These are phyloP conservation scores for Stachybotrys elegans DNA, from an alignment of 2,329 filamentous ascomycete genomes.

Conservation along the genomic window DNA sequence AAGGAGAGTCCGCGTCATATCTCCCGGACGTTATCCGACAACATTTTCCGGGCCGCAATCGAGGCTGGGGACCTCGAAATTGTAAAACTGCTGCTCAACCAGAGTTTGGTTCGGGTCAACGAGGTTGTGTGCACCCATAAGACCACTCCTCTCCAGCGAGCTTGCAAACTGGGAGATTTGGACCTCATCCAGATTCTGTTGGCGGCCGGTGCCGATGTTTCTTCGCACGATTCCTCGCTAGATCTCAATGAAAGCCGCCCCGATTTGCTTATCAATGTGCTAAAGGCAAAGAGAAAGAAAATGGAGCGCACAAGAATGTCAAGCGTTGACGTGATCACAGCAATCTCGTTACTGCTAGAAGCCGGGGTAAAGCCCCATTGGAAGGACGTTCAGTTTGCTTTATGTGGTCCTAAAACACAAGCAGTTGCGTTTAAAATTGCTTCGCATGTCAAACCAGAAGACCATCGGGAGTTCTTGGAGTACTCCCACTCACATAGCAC, in stretches of 20 bases:
- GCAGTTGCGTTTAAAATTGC: background rate
- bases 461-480: background rate
- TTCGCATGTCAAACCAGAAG: background rate
- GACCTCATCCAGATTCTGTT: background rate
- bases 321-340: background rate
- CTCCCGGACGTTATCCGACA: background rate
- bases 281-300: background rate
- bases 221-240: too few relatives aligned
- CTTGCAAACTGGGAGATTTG: background rate
- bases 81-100: background rate
- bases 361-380: background rate
- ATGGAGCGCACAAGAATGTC: background rate
- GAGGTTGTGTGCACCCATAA: background rate
- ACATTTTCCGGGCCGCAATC: background rate
- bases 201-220: background rate
- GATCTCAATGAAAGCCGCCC: background rate
- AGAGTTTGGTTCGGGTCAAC: background rate
- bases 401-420: background rate
- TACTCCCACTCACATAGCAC: background rate
- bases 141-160: background rate
- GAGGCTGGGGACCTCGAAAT: background rate
- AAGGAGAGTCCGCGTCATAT: background rate
- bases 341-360: background rate
- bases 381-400: background rate
- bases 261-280: background rate